These are phyloP conservation scores for Trichoderma afroharzianum DNA, from an alignment of 2,329 filamentous ascomycete species.

Conservation along the genomic window DNA sequence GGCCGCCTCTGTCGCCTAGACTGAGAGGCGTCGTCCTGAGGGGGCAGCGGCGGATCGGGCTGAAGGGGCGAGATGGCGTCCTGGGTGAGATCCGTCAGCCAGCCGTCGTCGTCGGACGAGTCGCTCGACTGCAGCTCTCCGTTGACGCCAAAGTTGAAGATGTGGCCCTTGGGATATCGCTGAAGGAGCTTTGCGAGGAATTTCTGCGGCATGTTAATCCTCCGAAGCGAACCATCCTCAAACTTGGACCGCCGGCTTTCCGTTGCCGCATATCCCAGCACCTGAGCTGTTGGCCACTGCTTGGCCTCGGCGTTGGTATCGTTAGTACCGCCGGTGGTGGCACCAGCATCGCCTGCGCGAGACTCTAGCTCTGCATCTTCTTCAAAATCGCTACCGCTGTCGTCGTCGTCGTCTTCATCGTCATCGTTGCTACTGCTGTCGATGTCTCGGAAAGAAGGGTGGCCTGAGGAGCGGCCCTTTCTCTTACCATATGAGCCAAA, in stretches of 20 bases:
- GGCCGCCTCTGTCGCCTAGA: slow-evolving; percentile 2
- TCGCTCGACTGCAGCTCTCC: slow-evolving; percentile 35
- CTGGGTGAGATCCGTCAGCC: slow-evolving; percentile 1
- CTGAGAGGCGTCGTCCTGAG: not conserved
- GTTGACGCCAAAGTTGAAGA: slow-evolving; percentile 43
- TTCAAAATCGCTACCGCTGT: not conserved
- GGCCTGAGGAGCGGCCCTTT: not conserved
- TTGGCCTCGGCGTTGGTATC: slow-evolving; percentile 2
- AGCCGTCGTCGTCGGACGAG: slow-evolving; percentile 26
- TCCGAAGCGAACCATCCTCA: slow-evolving; percentile 17
- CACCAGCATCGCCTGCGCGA: not conserved
- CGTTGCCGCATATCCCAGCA: slow-evolving; percentile 39
- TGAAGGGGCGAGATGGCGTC: not conserved
- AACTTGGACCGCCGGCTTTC: slow-evolving; percentile 32
- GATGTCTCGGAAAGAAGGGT: not conserved
- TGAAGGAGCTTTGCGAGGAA: slow-evolving; percentile 41
- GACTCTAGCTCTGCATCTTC: not conserved
- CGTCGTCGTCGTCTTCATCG: not conserved
- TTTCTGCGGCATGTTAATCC: slow-evolving; percentile 33
- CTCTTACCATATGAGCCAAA: slow-evolving; percentile 15
- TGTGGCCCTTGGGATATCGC: slow-evolving; percentile 44
- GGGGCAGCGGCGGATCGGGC: not conserved
- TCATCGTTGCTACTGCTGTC: not conserved
- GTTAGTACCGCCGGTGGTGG: not conserved
- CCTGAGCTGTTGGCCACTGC: slow-evolving; percentile 25